Conservation (phyloP, 2,329 filamentous ascomycete species). For the Xylaria digitata region DNA sequence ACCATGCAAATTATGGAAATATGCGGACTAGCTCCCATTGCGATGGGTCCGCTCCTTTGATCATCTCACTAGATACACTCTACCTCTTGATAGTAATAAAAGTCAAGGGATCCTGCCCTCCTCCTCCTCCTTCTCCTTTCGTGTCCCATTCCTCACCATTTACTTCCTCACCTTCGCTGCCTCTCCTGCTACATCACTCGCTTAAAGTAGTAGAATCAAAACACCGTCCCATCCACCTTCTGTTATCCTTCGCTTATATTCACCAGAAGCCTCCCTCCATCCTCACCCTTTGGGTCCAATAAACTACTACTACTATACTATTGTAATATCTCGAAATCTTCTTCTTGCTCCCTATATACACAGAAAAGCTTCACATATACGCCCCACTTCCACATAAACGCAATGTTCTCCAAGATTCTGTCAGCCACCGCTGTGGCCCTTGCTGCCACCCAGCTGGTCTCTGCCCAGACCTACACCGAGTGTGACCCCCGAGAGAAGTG, state of each 20-base stretch:
- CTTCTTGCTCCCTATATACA: conserved; percentile 20
- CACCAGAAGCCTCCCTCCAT: conserved; percentile 22
- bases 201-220: conserved; percentile 37
- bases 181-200: conserved; percentile 37
- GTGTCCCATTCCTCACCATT: conserved; percentile 11
- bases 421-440: conserved; percentile 60
- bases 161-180: conserved; percentile 18
- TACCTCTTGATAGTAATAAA: conserved; percentile 27
- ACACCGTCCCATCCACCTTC: conserved; percentile 18
- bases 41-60: conserved; percentile 30
- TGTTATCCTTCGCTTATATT: conserved; percentile 38
- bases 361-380: conserved; percentile 22
- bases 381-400: not conserved
- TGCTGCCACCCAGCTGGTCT: conserved; percentile 60
- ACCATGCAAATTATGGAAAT: conserved; percentile 13
- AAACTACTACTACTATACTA: conserved; percentile 1
- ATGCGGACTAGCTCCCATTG: conserved; percentile 24
- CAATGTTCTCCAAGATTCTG: conserved; percentile 61
- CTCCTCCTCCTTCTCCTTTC: conserved; percentile 23
- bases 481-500: conserved; percentile 67
- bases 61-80: not conserved
- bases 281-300: conserved; percentile 10
- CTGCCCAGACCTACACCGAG: conserved; percentile 67
- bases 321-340: conserved; percentile 24
- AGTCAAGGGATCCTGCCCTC: conserved; percentile 32